These are phyloP conservation scores for Ensete ventricosum DNA, from an alignment of 176 grass and related monocot genomes.

Conservation along the genomic window DNA sequence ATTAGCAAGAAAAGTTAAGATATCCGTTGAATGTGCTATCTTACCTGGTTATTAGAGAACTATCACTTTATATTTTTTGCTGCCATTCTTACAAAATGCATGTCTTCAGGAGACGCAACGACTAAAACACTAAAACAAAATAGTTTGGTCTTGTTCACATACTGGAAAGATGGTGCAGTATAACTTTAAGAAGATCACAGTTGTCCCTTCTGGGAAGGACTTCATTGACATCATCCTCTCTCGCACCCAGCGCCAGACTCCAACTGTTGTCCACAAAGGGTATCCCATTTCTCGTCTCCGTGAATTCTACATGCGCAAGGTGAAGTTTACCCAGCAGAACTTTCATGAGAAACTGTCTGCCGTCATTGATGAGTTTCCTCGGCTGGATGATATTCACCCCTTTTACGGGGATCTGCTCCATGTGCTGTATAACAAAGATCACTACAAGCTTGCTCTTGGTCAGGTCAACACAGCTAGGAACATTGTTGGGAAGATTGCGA, in stretches of 20 bases:
- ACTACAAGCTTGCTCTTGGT: slow-evolving; percentile 75
- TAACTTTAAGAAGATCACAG: slow-evolving; percentile 69
- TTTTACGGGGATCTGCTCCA: slow-evolving; percentile 69
- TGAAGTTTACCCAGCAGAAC: slow-evolving; percentile 62
- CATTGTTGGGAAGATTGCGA: slow-evolving; percentile 57
- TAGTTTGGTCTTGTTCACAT: too few species aligned
- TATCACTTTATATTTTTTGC: too few species aligned
- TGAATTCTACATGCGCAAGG: slow-evolving; percentile 74
- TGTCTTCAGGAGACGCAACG: too few species aligned
- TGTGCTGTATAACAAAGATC: slow-evolving; percentile 77
- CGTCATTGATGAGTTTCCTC: slow-evolving; percentile 63
- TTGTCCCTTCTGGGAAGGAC: slow-evolving; percentile 71
- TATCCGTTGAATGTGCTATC: too few species aligned
- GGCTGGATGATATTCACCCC: slow-evolving; percentile 57
- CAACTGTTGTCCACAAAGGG: slow-evolving; percentile 76
- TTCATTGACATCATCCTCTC: slow-evolving; percentile 78
- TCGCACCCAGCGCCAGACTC: slow-evolving; percentile 67
- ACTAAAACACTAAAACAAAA: too few species aligned
- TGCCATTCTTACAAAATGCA: too few species aligned
- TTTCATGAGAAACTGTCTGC: slow-evolving; percentile 61
- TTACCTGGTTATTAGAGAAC: too few species aligned
- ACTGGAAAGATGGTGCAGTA: slow-evolving; percentile 56
- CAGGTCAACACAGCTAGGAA: slow-evolving; percentile 71
- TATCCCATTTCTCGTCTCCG: slow-evolving; percentile 53
- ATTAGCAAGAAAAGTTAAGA: too few species aligned